A percentile compares a stretch with the other conserved stretches of the same genome.
phyloP scores from a whole-genome alignment of 2,329 filamentous ascomycete genomes.

The Cytospora mali region DNA sequence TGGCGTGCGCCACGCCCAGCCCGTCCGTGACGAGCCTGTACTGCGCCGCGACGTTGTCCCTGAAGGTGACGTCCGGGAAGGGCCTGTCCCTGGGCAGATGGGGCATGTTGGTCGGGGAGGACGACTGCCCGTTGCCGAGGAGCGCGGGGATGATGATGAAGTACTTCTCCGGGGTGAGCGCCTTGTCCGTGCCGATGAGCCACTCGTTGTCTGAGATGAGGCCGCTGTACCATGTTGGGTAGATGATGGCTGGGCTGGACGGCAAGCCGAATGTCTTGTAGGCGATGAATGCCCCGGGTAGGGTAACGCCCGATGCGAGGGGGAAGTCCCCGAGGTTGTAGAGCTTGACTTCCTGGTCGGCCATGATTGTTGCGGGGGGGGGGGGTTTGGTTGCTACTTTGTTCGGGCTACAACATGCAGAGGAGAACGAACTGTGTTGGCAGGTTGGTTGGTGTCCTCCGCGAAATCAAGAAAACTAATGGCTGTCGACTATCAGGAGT shows the following conservation, averaged over 20 bases:
- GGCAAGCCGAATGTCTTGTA: constrained; percentile 75
- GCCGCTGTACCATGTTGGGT: constrained; percentile 72
- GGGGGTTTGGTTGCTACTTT: neutral
- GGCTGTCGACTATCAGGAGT: no score
- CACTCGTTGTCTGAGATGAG: constrained; percentile 72
- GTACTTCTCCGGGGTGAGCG: constrained; percentile 59
- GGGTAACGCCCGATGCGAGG: constrained; percentile 64
- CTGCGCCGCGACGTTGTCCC: constrained; percentile 56
- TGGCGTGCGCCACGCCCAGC: constrained; percentile 46
- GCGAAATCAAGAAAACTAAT: no score
- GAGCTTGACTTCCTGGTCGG: constrained; percentile 38
- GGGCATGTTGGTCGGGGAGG: constrained; percentile 53
- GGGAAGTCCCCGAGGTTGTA: constrained; percentile 67
- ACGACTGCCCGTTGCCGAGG: constrained; percentile 56
- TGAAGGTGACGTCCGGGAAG: constrained; percentile 51
- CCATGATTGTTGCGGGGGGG: constrained; percentile 9
- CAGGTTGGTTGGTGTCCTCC: neutral
- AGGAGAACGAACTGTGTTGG: neutral
- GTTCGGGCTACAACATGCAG: no score
- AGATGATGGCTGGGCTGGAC: constrained; percentile 67
- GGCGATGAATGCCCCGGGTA: constrained; percentile 68
- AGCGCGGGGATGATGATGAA: constrained; percentile 55
- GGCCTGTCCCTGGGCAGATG: constrained; percentile 31
- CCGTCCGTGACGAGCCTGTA: constrained; percentile 43
- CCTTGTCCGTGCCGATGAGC: constrained; percentile 68